Conservation (phyloP, 257 asterid species). For the Nicotiana attenuata region DNA sequence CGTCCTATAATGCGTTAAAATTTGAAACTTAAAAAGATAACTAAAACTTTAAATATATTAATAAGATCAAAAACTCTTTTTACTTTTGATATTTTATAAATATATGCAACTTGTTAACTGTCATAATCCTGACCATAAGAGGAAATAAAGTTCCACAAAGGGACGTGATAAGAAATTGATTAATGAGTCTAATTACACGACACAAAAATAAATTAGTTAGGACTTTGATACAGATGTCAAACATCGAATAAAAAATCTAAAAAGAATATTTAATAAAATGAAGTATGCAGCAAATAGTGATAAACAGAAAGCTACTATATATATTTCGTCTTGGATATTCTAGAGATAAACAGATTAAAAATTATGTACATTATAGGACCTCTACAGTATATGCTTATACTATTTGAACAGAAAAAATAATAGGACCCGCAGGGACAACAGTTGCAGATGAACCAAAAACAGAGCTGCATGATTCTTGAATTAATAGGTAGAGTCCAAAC, state of each 20-base stretch:
- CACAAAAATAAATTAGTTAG: too few species aligned
- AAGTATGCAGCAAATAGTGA: too few species aligned
- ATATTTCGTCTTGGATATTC: not conserved
- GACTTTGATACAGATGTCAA: too few species aligned
- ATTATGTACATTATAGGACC: not conserved
- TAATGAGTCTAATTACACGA: not conserved
- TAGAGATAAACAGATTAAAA: not conserved
- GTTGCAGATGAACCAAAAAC: not conserved
- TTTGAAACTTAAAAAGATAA: not conserved
- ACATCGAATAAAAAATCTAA: too few species aligned
- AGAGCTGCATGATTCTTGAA: not conserved
- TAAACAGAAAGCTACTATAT: too few species aligned
- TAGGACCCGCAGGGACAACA: not conserved
- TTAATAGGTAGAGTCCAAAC: not conserved
- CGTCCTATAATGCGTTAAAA: not conserved
- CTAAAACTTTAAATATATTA: not conserved
- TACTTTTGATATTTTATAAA: not conserved
- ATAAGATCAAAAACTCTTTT: not conserved
- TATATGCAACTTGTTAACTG: not conserved
- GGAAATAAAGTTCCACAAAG: not conserved
- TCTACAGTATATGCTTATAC: not conserved
- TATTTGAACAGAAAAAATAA: not conserved
- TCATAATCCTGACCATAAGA: not conserved
- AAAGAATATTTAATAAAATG: too few species aligned
- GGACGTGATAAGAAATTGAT: not conserved